Conservation (phyloP, 2,329 filamentous ascomycete species). For the Monosporascus cannonballus region DNA sequence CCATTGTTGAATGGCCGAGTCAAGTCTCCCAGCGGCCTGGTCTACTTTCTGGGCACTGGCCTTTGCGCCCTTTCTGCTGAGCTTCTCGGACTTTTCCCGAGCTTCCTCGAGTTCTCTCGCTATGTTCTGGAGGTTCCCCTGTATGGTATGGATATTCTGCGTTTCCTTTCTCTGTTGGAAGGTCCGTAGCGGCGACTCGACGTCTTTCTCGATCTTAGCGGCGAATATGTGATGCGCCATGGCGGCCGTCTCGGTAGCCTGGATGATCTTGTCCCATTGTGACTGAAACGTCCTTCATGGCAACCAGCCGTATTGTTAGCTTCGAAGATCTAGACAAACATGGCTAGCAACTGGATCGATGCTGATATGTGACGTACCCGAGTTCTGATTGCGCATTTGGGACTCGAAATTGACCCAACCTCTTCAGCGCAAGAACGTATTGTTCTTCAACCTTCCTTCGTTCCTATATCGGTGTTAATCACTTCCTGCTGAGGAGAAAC, state of each 20-base stretch:
- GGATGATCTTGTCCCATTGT: constrained; percentile 84
- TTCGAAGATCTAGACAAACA: not conserved
- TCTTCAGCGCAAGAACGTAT: constrained; percentile 77
- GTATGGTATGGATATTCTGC: constrained; percentile 72
- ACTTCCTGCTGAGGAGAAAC: constrained; percentile 1
- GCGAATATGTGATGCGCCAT: constrained; percentile 77
- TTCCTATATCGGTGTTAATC: constrained; percentile 53
- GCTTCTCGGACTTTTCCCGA: constrained; percentile 79
- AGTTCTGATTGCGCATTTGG: constrained; percentile 75
- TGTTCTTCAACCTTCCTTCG: constrained; percentile 85
- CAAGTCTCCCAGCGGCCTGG: constrained; percentile 63
- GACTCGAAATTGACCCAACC: constrained; percentile 67
- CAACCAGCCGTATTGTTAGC: constrained; percentile 10
- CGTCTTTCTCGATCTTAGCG: constrained; percentile 77
- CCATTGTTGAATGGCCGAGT: constrained; percentile 80
- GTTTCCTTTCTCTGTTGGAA: constrained; percentile 73
- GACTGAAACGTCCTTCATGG: constrained; percentile 71
- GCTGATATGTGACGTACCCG: constrained; percentile 55
- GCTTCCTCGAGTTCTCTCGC: constrained; percentile 81
- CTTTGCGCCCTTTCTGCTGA: constrained; percentile 71
- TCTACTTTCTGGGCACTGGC: constrained; percentile 74
- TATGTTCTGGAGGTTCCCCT: constrained; percentile 71
- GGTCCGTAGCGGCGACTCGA: constrained; percentile 74
- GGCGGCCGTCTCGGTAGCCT: constrained; percentile 73
- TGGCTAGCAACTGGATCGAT: constrained; percentile 2